Evolutionary conservation across 306 rosid genomes (phyloP).

Genomic region (Lablab purpureus): DNA sequence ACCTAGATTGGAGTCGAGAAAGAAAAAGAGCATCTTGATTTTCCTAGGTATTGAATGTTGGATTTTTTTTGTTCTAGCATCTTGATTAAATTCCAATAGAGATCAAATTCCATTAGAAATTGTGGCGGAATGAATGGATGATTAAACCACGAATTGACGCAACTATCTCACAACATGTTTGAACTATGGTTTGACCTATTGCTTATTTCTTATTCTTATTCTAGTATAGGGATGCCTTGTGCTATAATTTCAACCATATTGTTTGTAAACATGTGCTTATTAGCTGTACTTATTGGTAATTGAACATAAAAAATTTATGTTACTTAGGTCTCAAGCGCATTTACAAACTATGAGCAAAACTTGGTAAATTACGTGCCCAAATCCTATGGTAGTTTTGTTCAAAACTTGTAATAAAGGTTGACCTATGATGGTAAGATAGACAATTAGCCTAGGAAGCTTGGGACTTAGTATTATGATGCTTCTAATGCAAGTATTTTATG

Average conservation of each 20-base stretch:
- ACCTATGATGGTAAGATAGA: constrained; percentile 22
- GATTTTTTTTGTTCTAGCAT: too few relatives aligned
- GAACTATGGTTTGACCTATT: not conserved
- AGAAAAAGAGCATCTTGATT: too few relatives aligned
- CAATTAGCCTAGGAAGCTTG: constrained; percentile 39
- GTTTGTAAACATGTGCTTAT: not conserved
- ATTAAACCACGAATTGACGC: too few relatives aligned
- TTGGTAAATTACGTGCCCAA: not conserved
- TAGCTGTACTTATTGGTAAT: constrained; percentile 3
- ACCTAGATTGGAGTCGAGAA: too few relatives aligned
- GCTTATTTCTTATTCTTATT: constrained; percentile 9
- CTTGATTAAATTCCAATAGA: too few relatives aligned
- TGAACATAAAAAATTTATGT: constrained; percentile 1
- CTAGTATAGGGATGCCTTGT: constrained; percentile 16
- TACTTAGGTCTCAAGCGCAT: not conserved
- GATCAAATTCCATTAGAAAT: too few relatives aligned
- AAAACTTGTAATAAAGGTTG: constrained; percentile 12
- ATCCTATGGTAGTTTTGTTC: constrained; percentile 24
- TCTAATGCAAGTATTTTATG: not conserved
- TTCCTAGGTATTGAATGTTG: too few relatives aligned
- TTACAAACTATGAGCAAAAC: constrained; percentile 22
- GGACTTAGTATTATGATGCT: constrained; percentile 22
- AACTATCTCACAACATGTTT: too few relatives aligned
- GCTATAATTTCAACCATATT: constrained; percentile 20
- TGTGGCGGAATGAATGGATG: too few relatives aligned